Percentiles rank a stretch among this genome's conserved stretches.
Evolutionary conservation across 306 rosid genomes (phyloP).

Genomic region (Purshia tridentata): DNA sequence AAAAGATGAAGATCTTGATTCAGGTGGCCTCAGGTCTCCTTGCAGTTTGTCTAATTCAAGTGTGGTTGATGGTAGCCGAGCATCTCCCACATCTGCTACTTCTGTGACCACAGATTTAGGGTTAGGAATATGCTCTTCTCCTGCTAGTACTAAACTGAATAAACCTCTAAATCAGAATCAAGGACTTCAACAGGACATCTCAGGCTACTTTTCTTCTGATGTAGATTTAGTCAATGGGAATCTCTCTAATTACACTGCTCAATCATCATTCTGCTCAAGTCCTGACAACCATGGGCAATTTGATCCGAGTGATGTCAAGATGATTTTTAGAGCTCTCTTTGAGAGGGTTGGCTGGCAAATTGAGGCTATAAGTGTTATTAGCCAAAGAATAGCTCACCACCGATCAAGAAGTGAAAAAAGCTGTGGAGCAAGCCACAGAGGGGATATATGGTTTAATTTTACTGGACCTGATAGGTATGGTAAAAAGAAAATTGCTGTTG

Average conservation of each 20-base stretch:
- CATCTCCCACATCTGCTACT: constrained; percentile 73
- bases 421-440: constrained; percentile 39
- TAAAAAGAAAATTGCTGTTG: constrained; percentile 66
- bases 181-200: constrained; percentile 44
- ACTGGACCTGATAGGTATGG: constrained; percentile 74
- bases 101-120: constrained; percentile 90
- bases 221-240: constrained; percentile 48
- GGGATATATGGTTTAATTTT: constrained; percentile 78
- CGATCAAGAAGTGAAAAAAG: constrained; percentile 37
- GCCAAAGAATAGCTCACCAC: constrained; percentile 50
- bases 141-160: constrained; percentile 38
- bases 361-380: constrained; percentile 57
- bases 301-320: constrained; percentile 58
- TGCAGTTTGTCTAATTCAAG: constrained; percentile 75
- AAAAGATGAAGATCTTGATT: constrained; percentile 60
- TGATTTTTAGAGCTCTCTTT: constrained; percentile 54
- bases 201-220: constrained; percentile 42
- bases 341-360: constrained; percentile 76
- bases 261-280: constrained; percentile 59
- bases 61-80: constrained; percentile 54
- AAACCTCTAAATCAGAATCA: constrained; percentile 34
- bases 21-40: constrained; percentile 48
- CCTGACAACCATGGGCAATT: constrained; percentile 44
- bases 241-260: constrained; percentile 38
- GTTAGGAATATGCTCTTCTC: constrained; percentile 63